Evolutionary conservation across 148 eudicot species (phyloP).

Genomic region (Fagopyrum homotropicum): DNA sequence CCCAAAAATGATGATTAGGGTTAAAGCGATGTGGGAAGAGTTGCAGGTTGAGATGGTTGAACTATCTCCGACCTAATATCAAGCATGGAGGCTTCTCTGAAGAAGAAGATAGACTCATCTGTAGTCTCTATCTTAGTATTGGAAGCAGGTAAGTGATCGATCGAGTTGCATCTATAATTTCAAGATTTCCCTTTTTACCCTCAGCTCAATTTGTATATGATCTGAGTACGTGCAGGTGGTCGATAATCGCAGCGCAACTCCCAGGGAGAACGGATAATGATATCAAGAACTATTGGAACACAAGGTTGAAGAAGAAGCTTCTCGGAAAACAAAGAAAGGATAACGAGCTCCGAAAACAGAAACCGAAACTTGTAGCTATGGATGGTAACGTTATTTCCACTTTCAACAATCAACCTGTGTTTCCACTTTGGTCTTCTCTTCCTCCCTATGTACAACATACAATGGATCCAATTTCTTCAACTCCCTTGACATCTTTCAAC

Average conservation of each 20-base stretch:
- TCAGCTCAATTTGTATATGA: neutral
- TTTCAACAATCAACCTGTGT: neutral
- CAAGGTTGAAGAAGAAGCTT: slow-evolving; percentile 83
- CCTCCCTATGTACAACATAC: neutral
- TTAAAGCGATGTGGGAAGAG: slow-evolving; percentile 90
- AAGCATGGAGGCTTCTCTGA: slow-evolving; percentile 89
- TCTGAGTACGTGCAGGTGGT: slow-evolving; percentile 50
- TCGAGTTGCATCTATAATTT: too few relatives aligned
- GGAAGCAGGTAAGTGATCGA: slow-evolving; percentile 63
- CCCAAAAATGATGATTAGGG: slow-evolving; percentile 30
- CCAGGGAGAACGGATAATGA: slow-evolving; percentile 97
- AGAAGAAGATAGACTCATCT: slow-evolving; percentile 75
- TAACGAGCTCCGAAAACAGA: slow-evolving; percentile 17
- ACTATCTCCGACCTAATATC: slow-evolving; percentile 83
- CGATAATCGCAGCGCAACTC: slow-evolving; percentile 86
- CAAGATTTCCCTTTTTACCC: neutral
- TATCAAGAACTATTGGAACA: slow-evolving; percentile 94
- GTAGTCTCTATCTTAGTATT: slow-evolving; percentile 80
- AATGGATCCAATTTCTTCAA: slow-evolving; percentile 24
- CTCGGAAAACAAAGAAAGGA: slow-evolving; percentile 73
- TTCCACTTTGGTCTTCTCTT: slow-evolving; percentile 10
- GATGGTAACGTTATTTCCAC: neutral
- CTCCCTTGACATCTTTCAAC: slow-evolving; percentile 12
- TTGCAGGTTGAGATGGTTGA: slow-evolving; percentile 82
- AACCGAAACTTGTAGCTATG: slow-evolving; percentile 10